Evolutionary conservation across 2,329 filamentous ascomycete species (phyloP).

Genomic region (Xylariaceae sp.): DNA sequence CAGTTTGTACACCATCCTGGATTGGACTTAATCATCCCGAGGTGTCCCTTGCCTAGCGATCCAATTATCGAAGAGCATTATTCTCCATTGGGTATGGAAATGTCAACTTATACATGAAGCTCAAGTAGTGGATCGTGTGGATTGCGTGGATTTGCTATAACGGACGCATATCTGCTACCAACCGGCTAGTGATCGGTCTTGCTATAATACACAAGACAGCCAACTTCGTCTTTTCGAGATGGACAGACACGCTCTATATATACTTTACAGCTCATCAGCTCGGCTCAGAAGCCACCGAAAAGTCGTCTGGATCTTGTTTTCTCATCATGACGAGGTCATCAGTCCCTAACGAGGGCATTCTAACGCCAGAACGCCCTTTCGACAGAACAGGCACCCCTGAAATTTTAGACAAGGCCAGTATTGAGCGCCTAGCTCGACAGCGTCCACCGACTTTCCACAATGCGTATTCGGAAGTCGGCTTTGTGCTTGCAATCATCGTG

Average conservation of each 20-base stretch:
- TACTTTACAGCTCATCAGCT: neutral
- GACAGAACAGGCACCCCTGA: conserved; percentile 28
- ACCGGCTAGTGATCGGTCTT: neutral
- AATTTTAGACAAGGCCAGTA: conserved; percentile 35
- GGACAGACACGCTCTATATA: neutral
- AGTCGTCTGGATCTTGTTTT: neutral
- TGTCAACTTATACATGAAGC: conserved; percentile 24
- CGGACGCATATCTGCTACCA: neutral
- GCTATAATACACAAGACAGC: conserved; percentile 8
- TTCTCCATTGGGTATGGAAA: conserved; percentile 17
- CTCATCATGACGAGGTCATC: conserved; percentile 14
- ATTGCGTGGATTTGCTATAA: neutral
- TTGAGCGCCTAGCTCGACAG: conserved; percentile 65
- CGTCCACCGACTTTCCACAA: conserved; percentile 59
- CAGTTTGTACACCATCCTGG: neutral
- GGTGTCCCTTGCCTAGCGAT: neutral
- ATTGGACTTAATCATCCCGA: neutral
- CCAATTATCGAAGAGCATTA: conserved; percentile 8
- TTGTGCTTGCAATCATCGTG: conserved; percentile 63
- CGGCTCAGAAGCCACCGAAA: neutral
- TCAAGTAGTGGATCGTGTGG: neutral
- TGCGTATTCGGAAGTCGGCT: conserved; percentile 59
- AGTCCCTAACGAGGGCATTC: conserved; percentile 18
- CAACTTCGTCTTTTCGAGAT: conserved; percentile 6
- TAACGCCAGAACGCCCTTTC: conserved; percentile 16